Conservation (phyloP, 495 filamentous ascomycete species). For the Paragyromitra xinjiangensis region DNA sequence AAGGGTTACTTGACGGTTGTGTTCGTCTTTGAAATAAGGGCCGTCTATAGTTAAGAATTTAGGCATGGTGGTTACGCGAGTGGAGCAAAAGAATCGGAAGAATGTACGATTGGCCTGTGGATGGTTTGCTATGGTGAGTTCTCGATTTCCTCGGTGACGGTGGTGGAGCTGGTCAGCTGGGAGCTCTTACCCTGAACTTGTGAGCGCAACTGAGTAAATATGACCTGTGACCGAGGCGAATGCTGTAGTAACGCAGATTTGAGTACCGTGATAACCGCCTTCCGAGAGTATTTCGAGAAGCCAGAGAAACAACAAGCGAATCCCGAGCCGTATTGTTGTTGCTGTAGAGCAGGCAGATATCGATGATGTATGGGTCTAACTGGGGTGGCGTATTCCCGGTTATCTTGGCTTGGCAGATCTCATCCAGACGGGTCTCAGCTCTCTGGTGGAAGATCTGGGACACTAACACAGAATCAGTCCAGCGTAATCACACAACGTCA, state of each 20-base stretch:
- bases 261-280: neutral
- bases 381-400: constrained; percentile 3
- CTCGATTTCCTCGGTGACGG: neutral
- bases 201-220: constrained; percentile 1
- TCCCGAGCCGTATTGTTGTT: neutral
- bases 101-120: neutral
- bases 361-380: neutral
- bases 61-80: constrained; percentile 44
- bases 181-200: constrained; percentile 35
- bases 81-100: neutral
- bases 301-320: neutral
- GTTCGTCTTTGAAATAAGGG: constrained; percentile 75
- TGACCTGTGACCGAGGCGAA: neutral
- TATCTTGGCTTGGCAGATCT: constrained; percentile 9
- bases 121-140: constrained; percentile 2
- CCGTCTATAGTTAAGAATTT: constrained; percentile 77
- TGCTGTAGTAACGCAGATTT: neutral
- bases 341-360: neutral
- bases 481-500: neutral
- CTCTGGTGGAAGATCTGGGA: too few relatives aligned
- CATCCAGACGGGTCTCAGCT: neutral
- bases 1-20: constrained; percentile 73
- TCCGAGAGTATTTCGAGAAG: neutral
- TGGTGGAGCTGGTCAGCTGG: constrained; percentile 5
- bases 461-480: neutral